Base-by-base conservation (phyloP, 208 protist species). In the Leishmania braziliensis region DNA sequence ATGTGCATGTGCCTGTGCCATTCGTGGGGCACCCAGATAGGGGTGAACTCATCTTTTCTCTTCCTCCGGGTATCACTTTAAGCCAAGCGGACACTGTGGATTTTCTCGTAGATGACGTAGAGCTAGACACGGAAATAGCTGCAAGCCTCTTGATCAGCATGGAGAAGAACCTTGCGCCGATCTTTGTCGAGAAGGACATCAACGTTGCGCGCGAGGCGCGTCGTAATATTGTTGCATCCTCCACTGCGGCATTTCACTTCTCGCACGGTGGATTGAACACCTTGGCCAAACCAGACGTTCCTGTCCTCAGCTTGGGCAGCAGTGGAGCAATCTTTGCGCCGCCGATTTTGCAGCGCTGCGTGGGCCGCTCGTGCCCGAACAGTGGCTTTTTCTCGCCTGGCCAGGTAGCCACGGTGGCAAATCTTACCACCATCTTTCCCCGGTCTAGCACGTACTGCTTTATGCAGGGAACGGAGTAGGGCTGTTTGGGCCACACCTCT, bases 181-280 rank as follows among this genome's bases (percentile, higher is more conserved):
- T 90, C 6, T 87, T 85, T 3, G 91, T 92, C 1, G 85, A 88
- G 53, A 97, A 97, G 65, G 89, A 94, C 78, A 92, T 97, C 65
- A 90, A 86, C 53, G 86, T 97, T 26, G 90, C 91, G 8, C 86
- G 92, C 20, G 94, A 97, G 78, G 90, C 86, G 14, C 86, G 92
- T 18, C 85, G 85, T 71, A 94, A 90, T 75, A 88, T 96, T 33
- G 86, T 95, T 10, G 91, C 88, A 23, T 96, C 94, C 18, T 92
- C 87, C 10, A 84, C 85, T 16, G 91, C 90, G 2, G 92, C 85
- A 0, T 88, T 97, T 46, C 94, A 97, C 85, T 97, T 95, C 77
- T 97, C 94, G 3, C 90, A 96, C 84, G 81, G 83, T n/a, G 89
- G 91, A 0, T 88, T 97, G 71, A 97, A 97, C 83, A 87, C 87